Evolutionary conservation across 495 filamentous ascomycete species (phyloP).

Genomic region (Emericellopsis terricola): DNA sequence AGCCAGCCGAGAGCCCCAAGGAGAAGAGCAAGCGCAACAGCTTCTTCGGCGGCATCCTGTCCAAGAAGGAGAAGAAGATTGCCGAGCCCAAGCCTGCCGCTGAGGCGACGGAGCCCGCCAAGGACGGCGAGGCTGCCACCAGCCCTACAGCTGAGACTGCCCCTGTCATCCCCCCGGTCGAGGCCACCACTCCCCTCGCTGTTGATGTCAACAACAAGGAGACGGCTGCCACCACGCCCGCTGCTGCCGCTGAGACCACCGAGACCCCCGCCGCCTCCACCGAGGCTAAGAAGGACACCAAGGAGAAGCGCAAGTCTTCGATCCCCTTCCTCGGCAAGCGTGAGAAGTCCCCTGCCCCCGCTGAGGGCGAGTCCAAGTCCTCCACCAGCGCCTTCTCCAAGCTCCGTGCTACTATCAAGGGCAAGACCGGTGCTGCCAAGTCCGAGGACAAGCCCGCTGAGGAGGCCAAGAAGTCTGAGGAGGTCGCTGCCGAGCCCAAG

Average conservation of each 20-base stretch:
- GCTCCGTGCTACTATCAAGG: slow-evolving; percentile 36
- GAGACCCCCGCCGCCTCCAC: slow-evolving; percentile 26
- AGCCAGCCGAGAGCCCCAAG: slow-evolving; percentile 10
- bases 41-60: slow-evolving; percentile 33
- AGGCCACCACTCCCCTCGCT: slow-evolving; percentile 34
- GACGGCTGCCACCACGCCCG: slow-evolving; percentile 17
- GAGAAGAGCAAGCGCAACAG: slow-evolving; percentile 20
- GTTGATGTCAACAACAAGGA: slow-evolving; percentile 18
- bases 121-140: slow-evolving; percentile 11
- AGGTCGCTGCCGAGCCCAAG: slow-evolving; percentile 19
- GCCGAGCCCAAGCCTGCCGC: slow-evolving; percentile 30
- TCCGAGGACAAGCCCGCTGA: slow-evolving; percentile 22
- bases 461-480: slow-evolving; percentile 29
- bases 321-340: slow-evolving; percentile 35
- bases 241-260: slow-evolving; percentile 16
- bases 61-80: slow-evolving; percentile 32
- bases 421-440: slow-evolving; percentile 18
- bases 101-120: slow-evolving; percentile 14
- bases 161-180: slow-evolving; percentile 38
- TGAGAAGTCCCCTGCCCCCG: slow-evolving; percentile 27
- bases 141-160: slow-evolving; percentile 26
- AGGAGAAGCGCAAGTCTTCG: slow-evolving; percentile 41
- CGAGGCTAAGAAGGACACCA: slow-evolving; percentile 32
- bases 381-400: slow-evolving; percentile 37
- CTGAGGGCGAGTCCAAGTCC: slow-evolving; percentile 31